A percentile compares a stretch with the other conserved stretches of the same genome.
Conservation (phyloP, 163 green algal species). For the Coccomyxa subellipsoidea region DNA sequence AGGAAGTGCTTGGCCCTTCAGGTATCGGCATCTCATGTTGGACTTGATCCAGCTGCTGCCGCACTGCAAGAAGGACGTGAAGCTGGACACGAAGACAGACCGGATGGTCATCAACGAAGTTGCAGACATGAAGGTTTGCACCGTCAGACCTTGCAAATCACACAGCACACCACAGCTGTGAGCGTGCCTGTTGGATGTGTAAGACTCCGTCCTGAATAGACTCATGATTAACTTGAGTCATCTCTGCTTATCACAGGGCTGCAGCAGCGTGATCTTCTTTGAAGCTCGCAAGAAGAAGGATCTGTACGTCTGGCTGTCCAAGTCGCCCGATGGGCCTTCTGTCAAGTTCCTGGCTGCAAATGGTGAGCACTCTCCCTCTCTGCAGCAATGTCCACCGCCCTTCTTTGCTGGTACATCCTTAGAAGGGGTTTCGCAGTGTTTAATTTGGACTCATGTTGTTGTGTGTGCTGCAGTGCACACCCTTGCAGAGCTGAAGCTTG, state of each 20-base stretch:
- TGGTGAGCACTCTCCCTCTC: constrained; percentile 31
- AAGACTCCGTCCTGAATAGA: not conserved
- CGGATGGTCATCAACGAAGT: constrained; percentile 87
- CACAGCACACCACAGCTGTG: no score
- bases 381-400: not conserved
- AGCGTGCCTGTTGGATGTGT: no score
- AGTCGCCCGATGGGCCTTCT: constrained; percentile 78
- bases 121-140: constrained; percentile 87
- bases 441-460: not conserved
- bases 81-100: constrained; percentile 93
- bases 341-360: constrained; percentile 93
- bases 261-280: constrained; percentile 87
- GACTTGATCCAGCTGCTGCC: constrained; percentile 87
- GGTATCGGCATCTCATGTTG: constrained; percentile 85
- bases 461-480: constrained; percentile 78
- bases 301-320: constrained; percentile 93
- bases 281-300: constrained; percentile 92
- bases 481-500: constrained; percentile 96
- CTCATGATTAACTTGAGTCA: not conserved
- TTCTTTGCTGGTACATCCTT: not conserved
- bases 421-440: not conserved
- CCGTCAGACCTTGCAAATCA: no score
- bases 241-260: constrained; percentile 51
- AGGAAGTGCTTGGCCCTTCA: constrained; percentile 23
- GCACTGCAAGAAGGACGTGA: constrained; percentile 90